These are phyloP conservation scores for Fusarium foetens DNA, from an alignment of 2,329 filamentous ascomycete genomes.

Conservation along the genomic window DNA sequence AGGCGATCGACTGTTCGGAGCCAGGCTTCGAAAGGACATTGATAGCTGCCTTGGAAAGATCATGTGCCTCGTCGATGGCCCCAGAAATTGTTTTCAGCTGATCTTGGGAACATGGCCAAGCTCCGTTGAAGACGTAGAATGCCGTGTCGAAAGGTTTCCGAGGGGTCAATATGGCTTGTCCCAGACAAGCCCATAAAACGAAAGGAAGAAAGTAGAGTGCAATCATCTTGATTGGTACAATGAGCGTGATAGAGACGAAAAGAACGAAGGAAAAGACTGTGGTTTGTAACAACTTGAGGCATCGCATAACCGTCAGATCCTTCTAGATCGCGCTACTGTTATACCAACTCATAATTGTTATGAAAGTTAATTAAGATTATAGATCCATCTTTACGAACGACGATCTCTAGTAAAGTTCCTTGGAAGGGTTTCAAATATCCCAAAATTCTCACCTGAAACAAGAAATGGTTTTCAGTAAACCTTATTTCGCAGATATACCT, in stretches of 20 bases:
- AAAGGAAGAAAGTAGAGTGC: not conserved
- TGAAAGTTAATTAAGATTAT: not conserved
- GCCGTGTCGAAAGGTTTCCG: not conserved
- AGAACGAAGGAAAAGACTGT: not conserved
- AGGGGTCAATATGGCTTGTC: not conserved
- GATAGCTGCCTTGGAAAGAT: not conserved
- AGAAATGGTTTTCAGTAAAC: not conserved
- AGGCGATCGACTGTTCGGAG: not conserved
- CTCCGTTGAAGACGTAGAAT: not conserved
- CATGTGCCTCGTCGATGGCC: not conserved
- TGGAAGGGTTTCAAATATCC: not conserved
- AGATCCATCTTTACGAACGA: not conserved
- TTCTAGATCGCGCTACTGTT: accelerated
- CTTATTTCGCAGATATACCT: not conserved
- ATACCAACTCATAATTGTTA: not conserved
- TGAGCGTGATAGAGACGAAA: not conserved
- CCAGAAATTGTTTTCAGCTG: not conserved
- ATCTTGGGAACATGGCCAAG: not conserved
- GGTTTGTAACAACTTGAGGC: not conserved
- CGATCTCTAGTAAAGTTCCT: not conserved
- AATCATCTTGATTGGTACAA: not conserved
- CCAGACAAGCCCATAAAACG: not conserved
- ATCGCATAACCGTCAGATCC: not conserved
- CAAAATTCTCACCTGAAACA: not conserved
- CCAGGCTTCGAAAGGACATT: not conserved